Base-by-base conservation (phyloP, 1,139 yeast genomes). In the Blastobotrys petasosporus region DNA sequence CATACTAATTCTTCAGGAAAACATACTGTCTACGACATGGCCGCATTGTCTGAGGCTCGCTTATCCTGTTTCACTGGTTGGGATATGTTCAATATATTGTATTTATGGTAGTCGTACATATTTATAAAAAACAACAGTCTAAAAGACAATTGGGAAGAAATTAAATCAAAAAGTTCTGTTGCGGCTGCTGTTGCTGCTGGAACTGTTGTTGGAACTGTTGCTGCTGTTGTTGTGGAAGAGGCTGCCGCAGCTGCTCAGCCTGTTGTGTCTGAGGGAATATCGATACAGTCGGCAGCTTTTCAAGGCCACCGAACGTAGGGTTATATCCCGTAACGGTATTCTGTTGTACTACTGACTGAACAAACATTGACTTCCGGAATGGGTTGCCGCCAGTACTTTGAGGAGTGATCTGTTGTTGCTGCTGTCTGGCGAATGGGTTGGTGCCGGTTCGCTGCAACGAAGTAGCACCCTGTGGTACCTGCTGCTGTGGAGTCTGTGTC, bases 371-470 rank as follows among this genome's bases (percentile, higher is more conserved):
- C 31, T 48, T 49, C 36, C 61, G 51, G 54, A 64, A 52, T 46
- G 62, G 56, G 50, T 52, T 45, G 51, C 59, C 54, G 48, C 65
- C 60, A 53, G 69, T 58, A 50, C 53, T 20, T 38, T 55, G 57
- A 1, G 54, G 47, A 10, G 42, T 41, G 36, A 49, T 37, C 13
- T 30, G 37, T 31, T 40, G 43, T 6, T 15, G 33, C 15, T 31
- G 42, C 13, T n/a, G 32, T 30, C 32, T 28, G 31, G 15, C 9
- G 34, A 12, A 30, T 32, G 85, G 85, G 56, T 80, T 80, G 3
- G 77, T 66, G 11, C 71, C 70, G 0, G 73, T 65, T 31, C 62
- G 53, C 37, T 60, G 63, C 7, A 62, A 39, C 37, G 45, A 35
- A 4, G 46, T 28, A 3, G 16, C 15, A 34, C 43, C 50, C 23